These are phyloP conservation scores for Lachnellula occidentalis DNA, from an alignment of 2,329 filamentous ascomycete genomes.

Conservation along the genomic window DNA sequence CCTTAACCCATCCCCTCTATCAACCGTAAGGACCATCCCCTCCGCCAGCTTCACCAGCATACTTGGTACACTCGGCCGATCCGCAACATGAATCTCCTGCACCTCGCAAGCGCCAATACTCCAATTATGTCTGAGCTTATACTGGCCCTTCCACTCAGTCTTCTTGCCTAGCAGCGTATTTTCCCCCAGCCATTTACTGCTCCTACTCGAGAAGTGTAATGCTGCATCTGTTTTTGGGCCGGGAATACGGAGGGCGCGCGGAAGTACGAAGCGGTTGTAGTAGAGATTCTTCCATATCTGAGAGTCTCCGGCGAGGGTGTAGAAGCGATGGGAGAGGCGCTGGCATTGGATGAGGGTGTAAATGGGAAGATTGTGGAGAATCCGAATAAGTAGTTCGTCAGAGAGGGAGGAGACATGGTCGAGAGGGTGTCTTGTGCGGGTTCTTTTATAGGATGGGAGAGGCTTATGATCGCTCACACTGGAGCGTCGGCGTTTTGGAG, in stretches of 20 bases:
- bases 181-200: constrained; percentile 44
- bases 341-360: constrained; percentile 57
- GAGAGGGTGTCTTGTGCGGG: constrained; percentile 18
- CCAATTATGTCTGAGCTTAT: constrained; percentile 89
- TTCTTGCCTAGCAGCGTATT: constrained; percentile 27
- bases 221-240: constrained; percentile 46
- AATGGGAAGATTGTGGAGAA: constrained; percentile 71
- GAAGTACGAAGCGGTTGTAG: constrained; percentile 80
- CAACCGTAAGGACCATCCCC: constrained; percentile 72
- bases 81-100: constrained; percentile 56
- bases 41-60: constrained; percentile 72
- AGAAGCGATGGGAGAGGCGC: constrained; percentile 69
- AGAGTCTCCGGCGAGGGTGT: constrained; percentile 68
- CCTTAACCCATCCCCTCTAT: constrained; percentile 62
- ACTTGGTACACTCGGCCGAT: constrained; percentile 42
- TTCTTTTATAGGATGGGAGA: constrained; percentile 14
- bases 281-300: constrained; percentile 91
- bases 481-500: constrained; percentile 24
- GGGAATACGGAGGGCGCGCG: constrained; percentile 70
- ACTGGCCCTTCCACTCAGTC: constrained; percentile 83
- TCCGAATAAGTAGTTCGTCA: constrained; percentile 81
- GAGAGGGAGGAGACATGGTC: constrained; percentile 71
- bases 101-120: constrained; percentile 73
- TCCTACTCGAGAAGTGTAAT: constrained; percentile 37
- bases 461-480: constrained; percentile 3